A percentile compares a stretch with the other conserved stretches of the same genome.
phyloP scores from a whole-genome alignment of 306 rosid genomes.

The Abrus pulchellus region DNA sequence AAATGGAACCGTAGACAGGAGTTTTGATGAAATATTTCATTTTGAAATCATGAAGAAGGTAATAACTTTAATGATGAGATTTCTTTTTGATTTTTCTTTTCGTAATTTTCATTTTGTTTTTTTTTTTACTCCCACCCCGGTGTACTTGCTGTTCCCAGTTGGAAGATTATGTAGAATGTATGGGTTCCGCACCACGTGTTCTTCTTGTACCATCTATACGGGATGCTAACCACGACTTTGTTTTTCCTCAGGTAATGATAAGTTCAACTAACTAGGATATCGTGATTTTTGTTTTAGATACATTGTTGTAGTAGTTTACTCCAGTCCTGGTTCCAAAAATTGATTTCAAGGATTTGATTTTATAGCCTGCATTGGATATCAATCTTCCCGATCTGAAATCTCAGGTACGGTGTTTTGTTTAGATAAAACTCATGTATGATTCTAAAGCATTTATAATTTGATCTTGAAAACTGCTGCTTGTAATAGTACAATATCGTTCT shows the following conservation, averaged over 20 bases:
- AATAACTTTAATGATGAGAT: constrained; percentile 33
- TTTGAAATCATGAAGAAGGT: constrained; percentile 81
- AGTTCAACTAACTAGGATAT: constrained; percentile 36
- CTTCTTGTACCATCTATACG: constrained; percentile 87
- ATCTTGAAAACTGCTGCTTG: constrained; percentile 35
- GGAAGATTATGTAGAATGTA: constrained; percentile 73
- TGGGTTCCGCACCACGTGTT: constrained; percentile 75
- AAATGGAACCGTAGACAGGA: constrained; percentile 76
- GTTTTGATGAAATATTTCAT: constrained; percentile 82
- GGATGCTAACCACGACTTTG: constrained; percentile 88
- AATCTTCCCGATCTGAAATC: constrained; percentile 64
- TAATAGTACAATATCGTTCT: constrained; percentile 16
- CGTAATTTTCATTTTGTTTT: constrained; percentile 8
- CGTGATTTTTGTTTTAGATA: background rate
- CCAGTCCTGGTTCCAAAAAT: constrained; percentile 19
- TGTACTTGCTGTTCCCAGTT: constrained; percentile 57
- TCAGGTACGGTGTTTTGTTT: constrained; percentile 59
- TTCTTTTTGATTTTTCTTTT: background rate
- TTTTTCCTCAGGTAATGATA: constrained; percentile 88
- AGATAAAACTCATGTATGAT: constrained; percentile 1
- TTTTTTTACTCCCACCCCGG: constrained; percentile 31
- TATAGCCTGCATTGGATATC: constrained; percentile 88
- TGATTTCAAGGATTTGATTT: constrained; percentile 46
- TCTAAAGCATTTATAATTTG: constrained; percentile 31
- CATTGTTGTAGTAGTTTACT: constrained; percentile 37